phyloP scores from a whole-genome alignment of 139 green algal genomes.

The Volvox reticuliferus region DNA sequence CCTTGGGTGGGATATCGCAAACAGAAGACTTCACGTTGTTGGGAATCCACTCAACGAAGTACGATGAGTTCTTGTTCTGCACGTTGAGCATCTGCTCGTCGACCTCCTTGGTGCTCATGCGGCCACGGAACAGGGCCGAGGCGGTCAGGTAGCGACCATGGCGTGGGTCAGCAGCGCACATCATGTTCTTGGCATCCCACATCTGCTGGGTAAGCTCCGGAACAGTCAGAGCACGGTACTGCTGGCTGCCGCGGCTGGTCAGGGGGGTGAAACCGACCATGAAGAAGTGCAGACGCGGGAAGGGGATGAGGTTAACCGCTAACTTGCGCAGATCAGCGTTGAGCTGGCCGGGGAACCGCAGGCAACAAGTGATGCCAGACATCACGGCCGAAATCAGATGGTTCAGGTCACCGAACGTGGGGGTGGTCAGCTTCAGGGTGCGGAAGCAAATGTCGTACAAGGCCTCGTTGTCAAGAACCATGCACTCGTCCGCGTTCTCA shows the following conservation, averaged over 20 bases:
- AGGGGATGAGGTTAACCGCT: conserved; percentile 94
- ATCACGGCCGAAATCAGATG: conserved; percentile 97
- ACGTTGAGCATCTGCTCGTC: conserved; percentile 98
- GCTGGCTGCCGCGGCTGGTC: conserved; percentile 91
- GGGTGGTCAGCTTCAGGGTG: conserved; percentile 96
- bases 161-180: conserved; percentile 96
- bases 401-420: conserved; percentile 94
- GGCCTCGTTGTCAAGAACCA: conserved; percentile 78
- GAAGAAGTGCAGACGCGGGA: conserved; percentile 98
- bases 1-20: conserved; percentile 97
- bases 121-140: conserved; percentile 88
- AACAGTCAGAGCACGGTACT: conserved; percentile 93
- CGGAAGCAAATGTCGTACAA: conserved; percentile 99
- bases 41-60: conserved; percentile 99
- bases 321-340: conserved; percentile 95
- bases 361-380: conserved; percentile 95
- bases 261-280: conserved; percentile 96
- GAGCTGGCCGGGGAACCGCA: conserved; percentile 95
- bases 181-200: conserved; percentile 99
- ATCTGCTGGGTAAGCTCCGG: conserved; percentile 97
- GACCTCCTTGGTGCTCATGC: conserved; percentile 93
- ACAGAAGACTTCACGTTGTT: conserved; percentile 99
- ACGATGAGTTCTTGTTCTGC: conserved; percentile 97
- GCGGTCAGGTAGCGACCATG: conserved; percentile 97
- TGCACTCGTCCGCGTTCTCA: conserved; percentile 98